Conservation (phyloP, 2,329 filamentous ascomycete genomes). For the Colletotrichum sp. region DNA sequence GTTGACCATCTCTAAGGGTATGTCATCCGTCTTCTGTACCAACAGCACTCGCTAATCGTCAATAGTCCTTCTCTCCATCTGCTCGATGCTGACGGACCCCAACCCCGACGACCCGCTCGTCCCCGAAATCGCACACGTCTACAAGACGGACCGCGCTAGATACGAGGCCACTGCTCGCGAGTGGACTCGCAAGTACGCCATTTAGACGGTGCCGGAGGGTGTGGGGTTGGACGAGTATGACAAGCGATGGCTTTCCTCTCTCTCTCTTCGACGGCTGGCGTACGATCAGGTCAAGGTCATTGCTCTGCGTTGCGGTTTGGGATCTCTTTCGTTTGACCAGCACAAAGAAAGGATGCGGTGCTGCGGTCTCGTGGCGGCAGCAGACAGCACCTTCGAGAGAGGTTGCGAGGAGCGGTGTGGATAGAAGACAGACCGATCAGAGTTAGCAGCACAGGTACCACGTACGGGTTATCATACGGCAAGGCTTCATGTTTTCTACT, state of each 20-base stretch:
- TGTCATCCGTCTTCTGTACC: constrained; percentile 19
- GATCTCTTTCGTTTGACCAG: constrained; percentile 16
- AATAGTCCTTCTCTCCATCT: constrained; percentile 94
- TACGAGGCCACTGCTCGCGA: constrained; percentile 97
- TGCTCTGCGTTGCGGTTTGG: constrained; percentile 22
- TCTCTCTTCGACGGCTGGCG: constrained; percentile 18
- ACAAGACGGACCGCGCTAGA: constrained; percentile 96
- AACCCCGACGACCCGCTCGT: constrained; percentile 99
- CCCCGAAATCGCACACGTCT: constrained; percentile 98
- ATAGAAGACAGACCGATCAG: constrained; percentile 37
- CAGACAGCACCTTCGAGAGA: constrained; percentile 7
- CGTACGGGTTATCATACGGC: constrained; percentile 39
- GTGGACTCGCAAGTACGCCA: constrained; percentile 99
- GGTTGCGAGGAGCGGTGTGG: constrained; percentile 15
- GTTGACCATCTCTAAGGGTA: constrained; percentile 98
- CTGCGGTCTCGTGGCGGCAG: background rate
- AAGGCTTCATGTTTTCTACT: constrained; percentile 39
- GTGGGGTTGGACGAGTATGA: constrained; percentile 13
- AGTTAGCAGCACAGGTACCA: constrained; percentile 37
- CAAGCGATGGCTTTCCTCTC: constrained; percentile 19
- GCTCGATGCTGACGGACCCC: constrained; percentile 99
- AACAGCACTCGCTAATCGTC: background rate
- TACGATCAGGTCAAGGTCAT: constrained; percentile 19
- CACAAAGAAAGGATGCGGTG: background rate
- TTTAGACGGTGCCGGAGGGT: constrained; percentile 56